Base-by-base conservation (phyloP, 2,329 filamentous ascomycete genomes). In the Lasiodiplodia citricola region DNA sequence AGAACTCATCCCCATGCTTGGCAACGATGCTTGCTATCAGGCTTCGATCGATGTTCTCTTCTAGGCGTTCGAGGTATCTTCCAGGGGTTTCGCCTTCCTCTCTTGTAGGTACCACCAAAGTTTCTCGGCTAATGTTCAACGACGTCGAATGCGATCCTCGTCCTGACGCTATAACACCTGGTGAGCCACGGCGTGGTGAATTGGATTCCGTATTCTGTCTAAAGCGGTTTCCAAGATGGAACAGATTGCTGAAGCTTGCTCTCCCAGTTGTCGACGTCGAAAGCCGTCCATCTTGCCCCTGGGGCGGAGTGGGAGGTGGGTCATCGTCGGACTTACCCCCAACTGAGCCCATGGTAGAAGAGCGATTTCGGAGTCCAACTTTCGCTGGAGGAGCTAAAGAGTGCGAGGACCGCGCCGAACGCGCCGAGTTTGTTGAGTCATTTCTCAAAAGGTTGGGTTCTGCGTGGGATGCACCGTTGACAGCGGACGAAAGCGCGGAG, bases 191-290 rank as follows among this genome's bases (percentile, higher is more conserved):
- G 35, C 74, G 70, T 11, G 79, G 86, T 60, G 86, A 86, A 51
- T 87, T 82, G 6, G 91, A 87, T 58, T 97, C 94, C 0, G 92
- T 92, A 73, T 93, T 92, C 75, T 96, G 92, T 60, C 95, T 88
- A 70, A 97, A 86, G 71, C 94, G 88, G 71, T 89, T 87, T 23
- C 88, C 85, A 41, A 97, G 83, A 16, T 89, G 91, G 74, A 99
- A 90, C 23, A 98, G 83, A 73, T 97, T 96, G 66, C 94, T 93
- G 74, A 99, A 93, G 80, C 95, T 98, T 80, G 94, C 96, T 67
- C 96, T 88, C 5, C 94, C 94, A n/a, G 83, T 86, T 0, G 91
- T 95, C 0, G 93, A 97, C 0, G 91, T 93, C 0, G 94, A 97
- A 6, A 89, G 94, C 64, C 94, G 87, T 3, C 83, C 85, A 71